Evolutionary conservation across 441 rosid species (phyloP).

Genomic region (Rhodomyrtus psidioides): DNA sequence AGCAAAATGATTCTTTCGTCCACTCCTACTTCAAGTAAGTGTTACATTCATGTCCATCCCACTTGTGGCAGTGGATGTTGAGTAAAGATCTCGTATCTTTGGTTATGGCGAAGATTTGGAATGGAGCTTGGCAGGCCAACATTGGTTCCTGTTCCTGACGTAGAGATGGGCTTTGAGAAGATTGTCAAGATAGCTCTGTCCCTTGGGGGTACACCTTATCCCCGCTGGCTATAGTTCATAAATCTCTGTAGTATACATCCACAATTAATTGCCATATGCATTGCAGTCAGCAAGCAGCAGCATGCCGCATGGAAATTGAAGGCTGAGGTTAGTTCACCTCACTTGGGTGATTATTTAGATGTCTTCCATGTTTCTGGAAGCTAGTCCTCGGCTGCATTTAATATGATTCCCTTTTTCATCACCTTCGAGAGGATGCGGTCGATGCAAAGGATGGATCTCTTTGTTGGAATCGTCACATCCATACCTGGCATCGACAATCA

Average conservation of each 20-base stretch:
- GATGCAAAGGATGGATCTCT: slow-evolving; percentile 51
- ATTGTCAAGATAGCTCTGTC: slow-evolving; percentile 76
- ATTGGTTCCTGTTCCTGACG: slow-evolving; percentile 69
- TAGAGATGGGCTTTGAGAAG: slow-evolving; percentile 95
- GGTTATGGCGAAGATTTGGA: slow-evolving; percentile 34
- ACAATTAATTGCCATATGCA: not conserved
- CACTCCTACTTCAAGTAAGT: slow-evolving; percentile 80
- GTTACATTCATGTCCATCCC: not conserved
- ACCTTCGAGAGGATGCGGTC: slow-evolving; percentile 55
- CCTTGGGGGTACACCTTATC: slow-evolving; percentile 51
- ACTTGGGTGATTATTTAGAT: not conserved
- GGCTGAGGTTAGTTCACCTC: slow-evolving; percentile 54
- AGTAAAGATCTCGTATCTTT: not conserved
- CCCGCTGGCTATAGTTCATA: not conserved
- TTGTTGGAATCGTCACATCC: slow-evolving; percentile 57
- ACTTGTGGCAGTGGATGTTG: not conserved
- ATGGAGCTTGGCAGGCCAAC: slow-evolving; percentile 85
- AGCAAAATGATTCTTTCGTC: slow-evolving; percentile 64
- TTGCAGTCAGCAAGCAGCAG: slow-evolving; percentile 75
- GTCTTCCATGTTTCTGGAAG: not conserved
- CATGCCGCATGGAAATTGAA: slow-evolving; percentile 58
- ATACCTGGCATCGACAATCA: slow-evolving; percentile 77
- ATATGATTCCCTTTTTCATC: not conserved
- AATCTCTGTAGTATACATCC: not conserved
- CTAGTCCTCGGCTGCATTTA: not conserved